Conservation (phyloP, 805 yeast genomes). For the Spathaspora arborariae region DNA sequence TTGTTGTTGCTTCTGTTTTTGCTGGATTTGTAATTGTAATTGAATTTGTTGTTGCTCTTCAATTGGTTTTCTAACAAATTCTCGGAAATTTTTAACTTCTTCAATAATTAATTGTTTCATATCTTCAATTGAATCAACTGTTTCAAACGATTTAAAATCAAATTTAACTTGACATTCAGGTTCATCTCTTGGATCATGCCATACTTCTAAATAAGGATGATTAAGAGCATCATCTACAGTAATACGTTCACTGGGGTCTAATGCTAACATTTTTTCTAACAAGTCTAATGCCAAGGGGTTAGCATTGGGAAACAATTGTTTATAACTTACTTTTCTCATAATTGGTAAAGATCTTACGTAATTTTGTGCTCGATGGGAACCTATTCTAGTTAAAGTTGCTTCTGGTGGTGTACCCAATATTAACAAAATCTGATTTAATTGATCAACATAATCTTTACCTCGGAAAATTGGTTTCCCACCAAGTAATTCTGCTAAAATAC, state of each 20-base stretch:
- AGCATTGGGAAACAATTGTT: conserved; percentile 73
- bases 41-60: conserved; percentile 47
- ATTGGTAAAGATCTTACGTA: conserved; percentile 84
- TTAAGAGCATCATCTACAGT: conserved; percentile 86
- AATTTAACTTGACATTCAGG: conserved; percentile 77
- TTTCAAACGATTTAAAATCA: conserved; percentile 80
- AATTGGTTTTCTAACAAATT: conserved; percentile 74
- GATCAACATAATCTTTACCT: conserved; percentile 96
- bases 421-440: conserved; percentile 79
- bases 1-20: conserved; percentile 23
- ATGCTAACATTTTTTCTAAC: conserved; percentile 75
- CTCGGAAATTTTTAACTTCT: conserved; percentile 76
- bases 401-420: conserved; percentile 88
- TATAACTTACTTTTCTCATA: conserved; percentile 75
- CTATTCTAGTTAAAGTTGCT: conserved; percentile 44
- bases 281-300: conserved; percentile 84
- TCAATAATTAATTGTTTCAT: conserved; percentile 76
- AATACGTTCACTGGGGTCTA: conserved; percentile 85
- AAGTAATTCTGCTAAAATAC: conserved; percentile 88
- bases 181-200: conserved; percentile 96
- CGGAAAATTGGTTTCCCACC: conserved; percentile 91
- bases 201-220: conserved; percentile 85
- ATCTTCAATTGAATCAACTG: conserved; percentile 68
- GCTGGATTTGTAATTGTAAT: conserved; percentile 28
- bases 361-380: conserved; percentile 85